phyloP scores from a whole-genome alignment of 129 eudicot genomes.

The Saussurea involucrata region DNA sequence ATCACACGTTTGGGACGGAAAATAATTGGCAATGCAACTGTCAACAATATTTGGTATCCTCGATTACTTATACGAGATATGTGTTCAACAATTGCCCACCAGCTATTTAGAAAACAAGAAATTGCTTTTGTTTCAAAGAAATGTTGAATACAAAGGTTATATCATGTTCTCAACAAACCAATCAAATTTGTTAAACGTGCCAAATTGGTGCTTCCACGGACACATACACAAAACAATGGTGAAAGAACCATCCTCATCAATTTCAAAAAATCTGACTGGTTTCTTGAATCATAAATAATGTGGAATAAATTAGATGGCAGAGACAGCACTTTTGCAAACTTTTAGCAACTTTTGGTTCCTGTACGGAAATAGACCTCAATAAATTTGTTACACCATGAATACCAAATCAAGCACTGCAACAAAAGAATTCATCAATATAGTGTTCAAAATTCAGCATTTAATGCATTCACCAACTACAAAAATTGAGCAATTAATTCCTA shows the following conservation, averaged over 20 bases:
- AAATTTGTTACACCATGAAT: not conserved
- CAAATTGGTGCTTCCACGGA: not conserved
- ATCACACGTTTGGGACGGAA: not conserved
- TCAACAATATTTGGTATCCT: not conserved
- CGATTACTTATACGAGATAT: not conserved
- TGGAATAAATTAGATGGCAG: not conserved
- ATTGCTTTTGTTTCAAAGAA: not conserved
- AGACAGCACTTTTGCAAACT: not conserved
- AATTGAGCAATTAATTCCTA: conserved; percentile 21
- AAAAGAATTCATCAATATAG: conserved; percentile 2
- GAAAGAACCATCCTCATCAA: not conserved
- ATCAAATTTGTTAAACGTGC: not conserved
- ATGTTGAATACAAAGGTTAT: not conserved
- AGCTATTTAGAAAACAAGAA: not conserved
- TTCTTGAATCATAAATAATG: not conserved
- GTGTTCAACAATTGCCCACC: not conserved
- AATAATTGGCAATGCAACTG: not conserved
- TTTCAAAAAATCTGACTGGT: not conserved
- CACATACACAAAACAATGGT: not conserved
- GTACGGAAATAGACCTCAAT: not conserved
- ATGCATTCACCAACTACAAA: conserved; percentile 28
- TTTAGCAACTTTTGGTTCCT: not conserved
- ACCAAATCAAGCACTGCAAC: not conserved
- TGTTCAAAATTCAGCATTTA: conserved; percentile 12
- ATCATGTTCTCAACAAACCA: conserved; percentile 4